phyloP scores from a whole-genome alignment of 371 early-diverging fungal species.

The Mortierella sp. region DNA sequence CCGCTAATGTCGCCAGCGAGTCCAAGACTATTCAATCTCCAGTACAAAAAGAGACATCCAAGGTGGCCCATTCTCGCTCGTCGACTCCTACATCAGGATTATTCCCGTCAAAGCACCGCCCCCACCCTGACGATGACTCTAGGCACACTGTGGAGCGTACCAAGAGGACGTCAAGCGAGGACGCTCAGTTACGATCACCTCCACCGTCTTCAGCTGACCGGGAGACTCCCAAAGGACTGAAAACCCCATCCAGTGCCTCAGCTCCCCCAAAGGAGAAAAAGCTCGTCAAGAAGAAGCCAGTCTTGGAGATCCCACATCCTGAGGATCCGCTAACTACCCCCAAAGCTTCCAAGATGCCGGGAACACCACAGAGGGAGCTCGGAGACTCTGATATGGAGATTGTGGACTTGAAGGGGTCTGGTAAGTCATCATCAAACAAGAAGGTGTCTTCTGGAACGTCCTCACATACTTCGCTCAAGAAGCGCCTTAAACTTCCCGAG shows the following conservation, averaged over 20 bases:
- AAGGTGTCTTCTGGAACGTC: slow-evolving; percentile 5
- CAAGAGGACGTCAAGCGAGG: slow-evolving; percentile 8
- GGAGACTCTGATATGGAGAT: slow-evolving; percentile 15
- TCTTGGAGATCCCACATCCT: slow-evolving; percentile 5
- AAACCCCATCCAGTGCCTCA: background rate
- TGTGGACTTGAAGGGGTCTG: background rate
- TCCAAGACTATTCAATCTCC: background rate
- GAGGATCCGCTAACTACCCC: background rate
- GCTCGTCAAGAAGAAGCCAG: slow-evolving; percentile 17
- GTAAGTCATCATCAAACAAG: slow-evolving; percentile 5
- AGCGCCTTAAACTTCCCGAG: slow-evolving; percentile 26
- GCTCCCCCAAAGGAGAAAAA: slow-evolving; percentile 24
- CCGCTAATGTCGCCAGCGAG: background rate
- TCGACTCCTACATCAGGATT: background rate
- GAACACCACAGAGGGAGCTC: background rate
- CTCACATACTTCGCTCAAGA: slow-evolving; percentile 25
- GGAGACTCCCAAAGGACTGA: slow-evolving; percentile 4
- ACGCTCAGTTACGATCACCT: background rate
- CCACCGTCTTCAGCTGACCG: background rate
- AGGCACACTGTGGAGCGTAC: background rate
- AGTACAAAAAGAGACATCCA: background rate
- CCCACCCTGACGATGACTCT: slow-evolving; percentile 1
- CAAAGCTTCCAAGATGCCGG: background rate
- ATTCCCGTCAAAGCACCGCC: background rate
- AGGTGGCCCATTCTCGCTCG: background rate